A percentile compares a stretch with the other conserved stretches of the same genome.
These are phyloP conservation scores for Candida oleophila DNA, from an alignment of 805 yeast species.

Conservation along the genomic window DNA sequence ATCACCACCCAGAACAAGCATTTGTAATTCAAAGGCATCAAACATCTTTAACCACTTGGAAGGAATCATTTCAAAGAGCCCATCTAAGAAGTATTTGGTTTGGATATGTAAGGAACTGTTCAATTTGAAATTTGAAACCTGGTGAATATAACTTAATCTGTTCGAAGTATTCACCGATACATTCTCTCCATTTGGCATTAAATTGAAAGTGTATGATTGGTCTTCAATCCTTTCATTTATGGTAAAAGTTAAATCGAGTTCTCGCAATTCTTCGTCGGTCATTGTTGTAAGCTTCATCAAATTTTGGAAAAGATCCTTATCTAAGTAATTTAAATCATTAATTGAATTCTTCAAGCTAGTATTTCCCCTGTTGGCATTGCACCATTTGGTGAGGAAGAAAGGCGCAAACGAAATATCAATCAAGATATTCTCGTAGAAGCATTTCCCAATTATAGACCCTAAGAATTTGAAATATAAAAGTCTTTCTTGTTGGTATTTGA, in stretches of 20 bases:
- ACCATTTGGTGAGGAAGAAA: constrained; percentile 73
- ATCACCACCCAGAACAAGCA: constrained; percentile 78
- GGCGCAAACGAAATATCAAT: constrained; percentile 85
- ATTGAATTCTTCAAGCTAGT: constrained; percentile 54
- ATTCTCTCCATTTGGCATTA: constrained; percentile 54
- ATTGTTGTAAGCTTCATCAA: constrained; percentile 61
- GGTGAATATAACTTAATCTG: constrained; percentile 70
- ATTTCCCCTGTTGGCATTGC: constrained; percentile 30
- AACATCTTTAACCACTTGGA: constrained; percentile 82
- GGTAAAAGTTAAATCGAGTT: constrained; percentile 66
- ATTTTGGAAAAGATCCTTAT: constrained; percentile 61
- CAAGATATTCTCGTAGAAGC: constrained; percentile 78
- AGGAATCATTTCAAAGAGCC: constrained; percentile 66
- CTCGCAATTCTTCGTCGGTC: constrained; percentile 53
- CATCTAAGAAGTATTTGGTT: constrained; percentile 62
- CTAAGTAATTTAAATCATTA: constrained; percentile 76
- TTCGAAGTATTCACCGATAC: constrained; percentile 59
- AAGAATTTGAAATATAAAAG: constrained; percentile 52
- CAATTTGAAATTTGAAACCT: constrained; percentile 75
- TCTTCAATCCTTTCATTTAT: constrained; percentile 48
- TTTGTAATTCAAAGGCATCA: constrained; percentile 79
- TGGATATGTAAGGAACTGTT: constrained; percentile 61
- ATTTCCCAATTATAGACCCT: constrained; percentile 86
- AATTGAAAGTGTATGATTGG: constrained; percentile 46
- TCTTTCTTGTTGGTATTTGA: constrained; percentile 16